Conservation (phyloP, 495 filamentous ascomycete genomes). For the Tuber aestivum region DNA sequence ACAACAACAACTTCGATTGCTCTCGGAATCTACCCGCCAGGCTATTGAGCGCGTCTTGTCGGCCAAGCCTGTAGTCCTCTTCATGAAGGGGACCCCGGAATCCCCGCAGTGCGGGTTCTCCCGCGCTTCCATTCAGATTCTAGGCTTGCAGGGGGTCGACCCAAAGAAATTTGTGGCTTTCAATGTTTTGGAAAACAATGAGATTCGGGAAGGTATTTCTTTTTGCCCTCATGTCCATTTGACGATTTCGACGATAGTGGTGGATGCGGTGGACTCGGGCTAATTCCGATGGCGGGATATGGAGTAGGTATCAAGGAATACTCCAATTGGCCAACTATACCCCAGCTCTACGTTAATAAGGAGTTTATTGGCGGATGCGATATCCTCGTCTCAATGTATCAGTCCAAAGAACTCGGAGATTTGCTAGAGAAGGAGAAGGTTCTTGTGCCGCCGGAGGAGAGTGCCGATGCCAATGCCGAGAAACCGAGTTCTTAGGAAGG, state of each 20-base stretch:
- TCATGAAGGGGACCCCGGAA: constrained; percentile 98
- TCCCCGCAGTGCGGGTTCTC: constrained; percentile 98
- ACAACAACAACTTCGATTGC: constrained; percentile 51
- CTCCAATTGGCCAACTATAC: constrained; percentile 98
- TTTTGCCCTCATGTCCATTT: neutral
- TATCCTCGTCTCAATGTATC: constrained; percentile 95
- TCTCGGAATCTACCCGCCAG: constrained; percentile 67
- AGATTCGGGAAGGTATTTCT: constrained; percentile 70
- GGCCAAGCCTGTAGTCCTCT: constrained; percentile 85
- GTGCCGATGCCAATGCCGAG: neutral
- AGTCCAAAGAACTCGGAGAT: constrained; percentile 88
- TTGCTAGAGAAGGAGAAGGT: constrained; percentile 85
- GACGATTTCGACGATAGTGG: neutral
- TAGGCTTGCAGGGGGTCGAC: constrained; percentile 90
- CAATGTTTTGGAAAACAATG: constrained; percentile 89
- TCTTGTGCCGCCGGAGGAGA: constrained; percentile 54
- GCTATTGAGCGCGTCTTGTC: constrained; percentile 83
- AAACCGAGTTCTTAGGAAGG: neutral
- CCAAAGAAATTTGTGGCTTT: constrained; percentile 94
- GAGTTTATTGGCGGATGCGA: constrained; percentile 97
- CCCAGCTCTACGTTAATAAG: constrained; percentile 88
- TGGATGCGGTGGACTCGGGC: neutral
- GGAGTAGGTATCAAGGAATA: constrained; percentile 88
- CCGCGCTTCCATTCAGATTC: constrained; percentile 85
- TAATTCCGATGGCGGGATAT: constrained; percentile 14